These are phyloP conservation scores for Hawksworthiomyces lignivorus DNA, from an alignment of 2,329 filamentous ascomycete species.

Conservation along the genomic window DNA sequence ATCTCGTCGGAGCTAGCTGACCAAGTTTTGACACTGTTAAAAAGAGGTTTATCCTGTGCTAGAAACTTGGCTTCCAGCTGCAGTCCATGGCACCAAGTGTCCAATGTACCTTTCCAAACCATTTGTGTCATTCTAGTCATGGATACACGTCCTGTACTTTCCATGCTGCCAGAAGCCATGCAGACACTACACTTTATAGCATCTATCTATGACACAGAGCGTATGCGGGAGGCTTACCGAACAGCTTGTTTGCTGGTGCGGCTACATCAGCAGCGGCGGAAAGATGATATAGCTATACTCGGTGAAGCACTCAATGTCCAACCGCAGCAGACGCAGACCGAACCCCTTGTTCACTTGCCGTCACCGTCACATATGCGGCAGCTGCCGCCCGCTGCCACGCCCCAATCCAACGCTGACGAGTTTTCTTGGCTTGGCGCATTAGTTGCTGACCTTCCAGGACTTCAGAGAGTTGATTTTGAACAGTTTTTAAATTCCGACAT, in stretches of 20 bases:
- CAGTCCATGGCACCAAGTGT: slow-evolving; percentile 51
- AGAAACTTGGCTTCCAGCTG: slow-evolving; percentile 34
- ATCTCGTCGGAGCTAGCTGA: slow-evolving; percentile 35
- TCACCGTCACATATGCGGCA: too few species aligned
- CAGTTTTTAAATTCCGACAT: slow-evolving; percentile 24
- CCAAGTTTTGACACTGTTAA: slow-evolving; percentile 37
- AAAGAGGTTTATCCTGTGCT: slow-evolving; percentile 38
- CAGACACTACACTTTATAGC: slow-evolving; percentile 34
- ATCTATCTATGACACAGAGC: slow-evolving; percentile 35
- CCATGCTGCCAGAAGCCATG: slow-evolving; percentile 43
- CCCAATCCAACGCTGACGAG: slow-evolving; percentile 23
- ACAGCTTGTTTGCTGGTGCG: slow-evolving; percentile 47
- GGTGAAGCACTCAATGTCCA: slow-evolving; percentile 22
- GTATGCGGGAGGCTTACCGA: slow-evolving; percentile 44
- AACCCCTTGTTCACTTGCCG: too few species aligned
- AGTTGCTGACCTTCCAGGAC: slow-evolving; percentile 34
- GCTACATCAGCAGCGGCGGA: slow-evolving; percentile 43
- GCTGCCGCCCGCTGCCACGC: slow-evolving; percentile 3
- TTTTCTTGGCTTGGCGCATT: slow-evolving; percentile 35
- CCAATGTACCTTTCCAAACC: slow-evolving; percentile 52
- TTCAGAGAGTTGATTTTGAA: slow-evolving; percentile 37
- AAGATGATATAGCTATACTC: slow-evolving; percentile 32
- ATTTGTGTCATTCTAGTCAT: slow-evolving; percentile 49
- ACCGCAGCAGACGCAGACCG: too few species aligned
- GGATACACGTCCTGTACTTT: slow-evolving; percentile 41